Percentiles rank a stretch among this genome's conserved stretches.
Conservation (phyloP, 2,329 filamentous ascomycete genomes). For the Paecilomyces dactylethromorphus region DNA sequence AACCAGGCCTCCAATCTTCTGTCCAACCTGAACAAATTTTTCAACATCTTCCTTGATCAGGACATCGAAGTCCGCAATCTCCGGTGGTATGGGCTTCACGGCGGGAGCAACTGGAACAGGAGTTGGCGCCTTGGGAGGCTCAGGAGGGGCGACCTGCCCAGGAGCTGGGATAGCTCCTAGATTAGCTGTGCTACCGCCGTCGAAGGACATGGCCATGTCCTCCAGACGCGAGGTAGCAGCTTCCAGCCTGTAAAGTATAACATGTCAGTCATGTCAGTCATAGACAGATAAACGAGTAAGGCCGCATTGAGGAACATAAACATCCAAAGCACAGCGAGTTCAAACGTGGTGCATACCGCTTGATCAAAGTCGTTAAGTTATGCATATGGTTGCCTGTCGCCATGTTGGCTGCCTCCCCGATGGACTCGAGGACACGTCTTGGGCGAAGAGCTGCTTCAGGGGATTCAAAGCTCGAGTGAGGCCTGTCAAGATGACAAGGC, state of each 20-base stretch:
- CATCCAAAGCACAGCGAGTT: not conserved
- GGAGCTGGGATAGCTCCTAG: slow-evolving; percentile 18
- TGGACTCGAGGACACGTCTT: slow-evolving; percentile 8
- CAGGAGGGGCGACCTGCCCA: slow-evolving; percentile 15
- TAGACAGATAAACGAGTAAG: slow-evolving; percentile 2
- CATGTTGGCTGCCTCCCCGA: slow-evolving; percentile 44
- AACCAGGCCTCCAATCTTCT: slow-evolving; percentile 68
- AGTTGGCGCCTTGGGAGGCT: slow-evolving; percentile 23
- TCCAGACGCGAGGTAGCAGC: slow-evolving; percentile 93
- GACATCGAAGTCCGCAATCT: slow-evolving; percentile 81
- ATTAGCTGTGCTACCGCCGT: slow-evolving; percentile 42
- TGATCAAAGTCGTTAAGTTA: slow-evolving; percentile 94
- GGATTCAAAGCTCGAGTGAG: slow-evolving; percentile 46
- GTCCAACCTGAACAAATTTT: slow-evolving; percentile 71
- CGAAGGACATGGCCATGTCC: slow-evolving; percentile 77
- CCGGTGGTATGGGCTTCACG: slow-evolving; percentile 60
- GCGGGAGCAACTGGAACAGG: slow-evolving; percentile 43
- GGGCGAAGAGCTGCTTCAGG: slow-evolving; percentile 15
- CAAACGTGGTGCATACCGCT: slow-evolving; percentile 61
- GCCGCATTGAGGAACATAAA: not conserved
- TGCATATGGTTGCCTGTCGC: slow-evolving; percentile 75
- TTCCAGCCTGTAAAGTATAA: slow-evolving; percentile 70
- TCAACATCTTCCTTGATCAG: slow-evolving; percentile 69
- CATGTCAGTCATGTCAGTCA: slow-evolving; percentile 30
- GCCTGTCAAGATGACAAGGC: not conserved